Percentiles rank a stretch among this genome's conserved stretches.
Conservation (phyloP, 768 basidiomycete species). For the Mycena leptocephala region DNA sequence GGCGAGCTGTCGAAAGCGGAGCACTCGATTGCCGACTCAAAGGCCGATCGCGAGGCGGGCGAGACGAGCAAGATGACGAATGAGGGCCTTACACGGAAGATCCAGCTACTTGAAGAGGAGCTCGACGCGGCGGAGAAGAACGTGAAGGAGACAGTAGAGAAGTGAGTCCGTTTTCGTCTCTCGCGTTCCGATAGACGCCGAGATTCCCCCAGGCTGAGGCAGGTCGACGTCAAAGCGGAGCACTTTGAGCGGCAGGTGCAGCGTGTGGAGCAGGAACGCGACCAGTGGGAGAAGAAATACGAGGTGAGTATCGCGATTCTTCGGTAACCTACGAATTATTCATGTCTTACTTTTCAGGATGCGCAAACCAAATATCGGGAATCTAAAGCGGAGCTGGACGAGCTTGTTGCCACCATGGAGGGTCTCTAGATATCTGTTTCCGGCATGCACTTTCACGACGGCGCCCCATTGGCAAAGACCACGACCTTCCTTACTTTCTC, state of each 20-base stretch:
- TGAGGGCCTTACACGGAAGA: slow-evolving; percentile 86
- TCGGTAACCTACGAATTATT: not conserved
- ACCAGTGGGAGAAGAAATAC: slow-evolving; percentile 94
- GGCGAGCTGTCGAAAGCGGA: slow-evolving; percentile 82
- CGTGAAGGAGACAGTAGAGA: slow-evolving; percentile 96
- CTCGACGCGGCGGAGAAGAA: slow-evolving; percentile 97
- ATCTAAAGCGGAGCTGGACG: slow-evolving; percentile 88
- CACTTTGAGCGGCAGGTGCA: slow-evolving; percentile 95
- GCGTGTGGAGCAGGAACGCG: slow-evolving; percentile 91
- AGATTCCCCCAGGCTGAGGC: slow-evolving; percentile 78
- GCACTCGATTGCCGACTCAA: slow-evolving; percentile 73
- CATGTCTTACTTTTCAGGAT: slow-evolving; percentile 65
- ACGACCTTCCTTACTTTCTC: slow-evolving; percentile 23
- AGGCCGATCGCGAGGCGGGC: slow-evolving; percentile 76
- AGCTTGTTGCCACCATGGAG: slow-evolving; percentile 85
- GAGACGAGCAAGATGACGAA: slow-evolving; percentile 80
- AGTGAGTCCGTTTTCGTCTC: slow-evolving; percentile 70
- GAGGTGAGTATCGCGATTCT: slow-evolving; percentile 71
- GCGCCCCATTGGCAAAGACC: slow-evolving; percentile 1
- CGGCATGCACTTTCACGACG: slow-evolving; percentile 16
- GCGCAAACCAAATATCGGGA: slow-evolving; percentile 76
- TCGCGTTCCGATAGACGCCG: slow-evolving; percentile 19
- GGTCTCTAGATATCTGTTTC: slow-evolving; percentile 58
- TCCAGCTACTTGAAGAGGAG: slow-evolving; percentile 95
- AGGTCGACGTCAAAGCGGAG: slow-evolving; percentile 99